Percentiles rank a stretch among this genome's conserved stretches.
These are phyloP conservation scores for Lithohypha guttulata DNA, from an alignment of 2,329 filamentous ascomycete genomes.

Conservation along the genomic window DNA sequence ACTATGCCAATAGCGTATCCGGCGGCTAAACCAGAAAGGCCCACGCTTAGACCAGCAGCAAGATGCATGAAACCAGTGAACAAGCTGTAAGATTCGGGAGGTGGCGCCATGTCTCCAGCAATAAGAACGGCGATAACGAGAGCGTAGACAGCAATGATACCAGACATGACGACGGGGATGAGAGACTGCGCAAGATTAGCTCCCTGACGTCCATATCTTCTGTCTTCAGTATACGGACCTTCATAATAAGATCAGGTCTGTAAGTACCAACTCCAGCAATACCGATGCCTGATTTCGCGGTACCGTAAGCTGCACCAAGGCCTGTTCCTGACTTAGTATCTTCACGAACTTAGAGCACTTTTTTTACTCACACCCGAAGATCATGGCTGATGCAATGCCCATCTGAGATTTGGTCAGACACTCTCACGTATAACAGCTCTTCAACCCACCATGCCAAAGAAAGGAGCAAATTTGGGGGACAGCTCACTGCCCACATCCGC, in stretches of 20 bases:
- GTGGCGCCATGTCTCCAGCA: conserved; percentile 73
- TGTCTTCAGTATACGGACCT: too few relatives aligned
- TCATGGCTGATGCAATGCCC: conserved; percentile 41
- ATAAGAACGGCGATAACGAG: conserved; percentile 96
- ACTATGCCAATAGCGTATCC: conserved; percentile 96
- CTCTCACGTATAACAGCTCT: neutral
- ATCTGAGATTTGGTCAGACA: conserved; percentile 30
- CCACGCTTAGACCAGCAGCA: conserved; percentile 79
- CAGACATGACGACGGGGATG: conserved; percentile 70
- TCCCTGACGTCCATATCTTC: too few relatives aligned
- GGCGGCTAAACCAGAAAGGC: conserved; percentile 81
- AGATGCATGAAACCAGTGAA: conserved; percentile 93
- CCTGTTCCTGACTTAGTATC: conserved; percentile 34
- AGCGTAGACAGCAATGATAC: conserved; percentile 96
- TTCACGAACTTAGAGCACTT: conserved; percentile 1
- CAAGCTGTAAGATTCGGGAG: conserved; percentile 61
- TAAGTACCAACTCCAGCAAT: conserved; percentile 58
- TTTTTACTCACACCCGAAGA: conserved; percentile 39
- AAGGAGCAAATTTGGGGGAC: conserved; percentile 54
- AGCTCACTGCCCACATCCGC: conserved; percentile 35
- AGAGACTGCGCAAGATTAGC: conserved; percentile 29
- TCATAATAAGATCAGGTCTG: conserved; percentile 58
- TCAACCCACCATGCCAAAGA: conserved; percentile 54
- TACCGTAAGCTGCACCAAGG: conserved; percentile 56
- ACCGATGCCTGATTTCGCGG: conserved; percentile 57